A percentile compares a stretch with the other conserved stretches of the same genome.
Evolutionary conservation across 2,329 filamentous ascomycete species (phyloP).

Genomic region (Trichophyton schoenleinii): DNA sequence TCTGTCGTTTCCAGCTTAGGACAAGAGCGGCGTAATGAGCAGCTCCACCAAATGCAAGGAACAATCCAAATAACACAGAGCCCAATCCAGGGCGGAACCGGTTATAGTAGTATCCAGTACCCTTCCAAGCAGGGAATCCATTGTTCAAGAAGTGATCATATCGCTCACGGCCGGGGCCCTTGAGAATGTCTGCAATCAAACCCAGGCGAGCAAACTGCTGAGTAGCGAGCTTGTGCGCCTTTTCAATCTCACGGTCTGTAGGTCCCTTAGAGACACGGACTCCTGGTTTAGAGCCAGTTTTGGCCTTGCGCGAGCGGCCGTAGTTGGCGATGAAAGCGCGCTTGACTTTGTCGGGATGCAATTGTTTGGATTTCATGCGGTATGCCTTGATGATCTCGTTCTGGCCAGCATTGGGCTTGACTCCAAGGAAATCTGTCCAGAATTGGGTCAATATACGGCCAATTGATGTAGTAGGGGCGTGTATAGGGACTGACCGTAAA

Average conservation of each 20-base stretch:
- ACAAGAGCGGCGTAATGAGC: slow-evolving; percentile 78
- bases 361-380: slow-evolving; percentile 66
- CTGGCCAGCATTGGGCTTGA: slow-evolving; percentile 58
- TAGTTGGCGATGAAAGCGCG: slow-evolving; percentile 65
- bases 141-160: slow-evolving; percentile 91
- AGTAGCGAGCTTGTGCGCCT: slow-evolving; percentile 66
- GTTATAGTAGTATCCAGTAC: slow-evolving; percentile 95
- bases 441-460: neutral
- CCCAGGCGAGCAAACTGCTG: slow-evolving; percentile 75
- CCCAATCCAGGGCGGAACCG: slow-evolving; percentile 84
- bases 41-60: slow-evolving; percentile 69
- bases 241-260: slow-evolving; percentile 59
- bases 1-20: slow-evolving; percentile 78
- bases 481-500: slow-evolving; percentile 51
- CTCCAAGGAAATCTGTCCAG: slow-evolving; percentile 60
- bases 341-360: slow-evolving; percentile 94
- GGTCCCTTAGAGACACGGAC: slow-evolving; percentile 59
- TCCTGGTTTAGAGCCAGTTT: slow-evolving; percentile 43
- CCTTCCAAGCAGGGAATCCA: slow-evolving; percentile 93
- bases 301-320: slow-evolving; percentile 37
- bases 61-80: slow-evolving; percentile 67
- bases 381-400: slow-evolving; percentile 92
- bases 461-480: neutral
- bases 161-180: slow-evolving; percentile 64
- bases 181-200: slow-evolving; percentile 74